Conservation (phyloP, 306 rosid species). For the Hippophae tibetana region DNA sequence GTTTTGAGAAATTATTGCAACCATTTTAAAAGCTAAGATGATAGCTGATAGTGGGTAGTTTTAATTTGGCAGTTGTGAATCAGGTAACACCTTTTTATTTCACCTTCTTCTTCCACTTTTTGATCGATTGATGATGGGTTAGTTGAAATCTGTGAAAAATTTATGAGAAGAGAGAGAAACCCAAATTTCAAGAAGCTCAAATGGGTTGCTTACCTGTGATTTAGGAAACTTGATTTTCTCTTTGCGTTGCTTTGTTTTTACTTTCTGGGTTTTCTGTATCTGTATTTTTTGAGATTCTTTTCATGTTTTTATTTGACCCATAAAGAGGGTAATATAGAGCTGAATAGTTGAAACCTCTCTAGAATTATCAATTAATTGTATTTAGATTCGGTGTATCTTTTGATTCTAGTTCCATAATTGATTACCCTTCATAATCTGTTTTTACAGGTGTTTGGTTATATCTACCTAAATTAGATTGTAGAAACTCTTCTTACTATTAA, state of each 20-base stretch:
- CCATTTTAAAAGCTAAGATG: conserved; percentile 8
- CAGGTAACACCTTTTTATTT: conserved; percentile 17
- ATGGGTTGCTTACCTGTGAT: conserved; percentile 46
- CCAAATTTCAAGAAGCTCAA: conserved; percentile 26
- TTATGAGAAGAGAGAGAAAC: conserved; percentile 8
- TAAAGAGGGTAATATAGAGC: conserved; percentile 2
- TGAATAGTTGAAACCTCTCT: conserved; percentile 14
- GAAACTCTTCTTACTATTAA: not conserved
- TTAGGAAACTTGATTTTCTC: conserved; percentile 29
- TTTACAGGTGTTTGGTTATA: not conserved
- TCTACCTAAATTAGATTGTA: conserved; percentile 8
- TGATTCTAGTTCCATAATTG: conserved; percentile 1
- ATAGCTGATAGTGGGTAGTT: conserved; percentile 1
- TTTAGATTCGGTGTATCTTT: conserved; percentile 16
- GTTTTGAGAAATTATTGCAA: conserved; percentile 1
- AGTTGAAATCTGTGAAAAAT: conserved; percentile 34
- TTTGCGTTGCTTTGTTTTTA: conserved; percentile 11
- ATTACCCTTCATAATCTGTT: conserved; percentile 21
- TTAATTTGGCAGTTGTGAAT: conserved; percentile 24
- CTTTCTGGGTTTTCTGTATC: not conserved
- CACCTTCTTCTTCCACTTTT: conserved; percentile 1
- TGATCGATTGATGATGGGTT: conserved; percentile 19
- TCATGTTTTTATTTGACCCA: conserved; percentile 5
- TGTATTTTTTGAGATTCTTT: conserved; percentile 18
- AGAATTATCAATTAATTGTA: conserved; percentile 13